Evolutionary conservation across 2,329 filamentous ascomycete species (phyloP).

Genomic region (Ceratocystis cacaofunesta): DNA sequence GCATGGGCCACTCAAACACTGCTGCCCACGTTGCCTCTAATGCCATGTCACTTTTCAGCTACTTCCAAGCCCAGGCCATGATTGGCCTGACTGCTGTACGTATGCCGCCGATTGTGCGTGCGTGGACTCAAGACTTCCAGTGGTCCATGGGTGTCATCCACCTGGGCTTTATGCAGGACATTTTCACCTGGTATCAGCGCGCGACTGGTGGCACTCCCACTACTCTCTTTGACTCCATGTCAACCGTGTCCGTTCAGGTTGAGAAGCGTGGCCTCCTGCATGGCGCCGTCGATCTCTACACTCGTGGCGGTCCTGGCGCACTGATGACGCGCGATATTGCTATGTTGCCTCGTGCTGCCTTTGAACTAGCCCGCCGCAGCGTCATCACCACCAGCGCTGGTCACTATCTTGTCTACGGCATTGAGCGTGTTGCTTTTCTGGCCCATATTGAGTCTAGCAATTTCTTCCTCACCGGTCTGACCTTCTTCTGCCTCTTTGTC

Average conservation of each 20-base stretch:
- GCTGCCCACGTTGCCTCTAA: conserved; percentile 90
- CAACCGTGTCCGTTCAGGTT: conserved; percentile 67
- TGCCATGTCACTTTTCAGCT: conserved; percentile 82
- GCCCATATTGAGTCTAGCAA: conserved; percentile 78
- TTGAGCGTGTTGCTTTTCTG: conserved; percentile 77
- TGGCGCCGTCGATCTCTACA: conserved; percentile 27
- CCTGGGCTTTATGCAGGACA: conserved; percentile 70
- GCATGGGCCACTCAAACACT: conserved; percentile 82
- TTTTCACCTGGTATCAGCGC: conserved; percentile 92
- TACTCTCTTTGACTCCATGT: conserved; percentile 59
- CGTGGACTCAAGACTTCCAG: conserved; percentile 96
- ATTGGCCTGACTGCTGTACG: conserved; percentile 69
- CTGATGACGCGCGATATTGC: conserved; percentile 35
- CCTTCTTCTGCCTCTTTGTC: conserved; percentile 79
- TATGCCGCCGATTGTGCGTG: conserved; percentile 72
- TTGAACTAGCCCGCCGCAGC: conserved; percentile 36
- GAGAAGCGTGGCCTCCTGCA: conserved; percentile 42
- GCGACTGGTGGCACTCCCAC: conserved; percentile 77
- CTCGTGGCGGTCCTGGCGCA: conserved; percentile 30
- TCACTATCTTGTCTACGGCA: conserved; percentile 56
- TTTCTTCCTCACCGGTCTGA: conserved; percentile 79
- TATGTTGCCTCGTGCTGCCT: conserved; percentile 33
- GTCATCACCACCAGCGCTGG: conserved; percentile 40
- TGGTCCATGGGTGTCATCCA: conserved; percentile 96
- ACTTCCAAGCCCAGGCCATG: conserved; percentile 89